phyloP scores from a whole-genome alignment of 1,284 basidiomycete genomes.

The Cutaneotrichosporon cutaneum region DNA sequence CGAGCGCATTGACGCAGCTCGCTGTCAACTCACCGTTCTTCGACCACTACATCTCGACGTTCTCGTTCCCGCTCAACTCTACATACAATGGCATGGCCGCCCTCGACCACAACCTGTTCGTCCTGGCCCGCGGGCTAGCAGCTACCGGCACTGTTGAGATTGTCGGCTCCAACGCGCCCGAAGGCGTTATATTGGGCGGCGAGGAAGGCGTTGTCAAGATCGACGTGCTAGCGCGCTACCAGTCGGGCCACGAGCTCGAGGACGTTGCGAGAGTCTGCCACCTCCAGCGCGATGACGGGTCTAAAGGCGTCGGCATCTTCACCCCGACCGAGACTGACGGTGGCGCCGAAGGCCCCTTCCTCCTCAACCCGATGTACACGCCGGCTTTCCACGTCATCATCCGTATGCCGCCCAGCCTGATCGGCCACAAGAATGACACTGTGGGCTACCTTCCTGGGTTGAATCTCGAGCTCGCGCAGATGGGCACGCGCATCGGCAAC shows the following conservation, averaged over 20 bases:
- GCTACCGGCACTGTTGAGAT: slow-evolving; percentile 48
- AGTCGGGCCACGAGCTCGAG: slow-evolving; percentile 29
- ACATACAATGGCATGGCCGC: slow-evolving; percentile 3
- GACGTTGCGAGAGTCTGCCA: slow-evolving; percentile 42
- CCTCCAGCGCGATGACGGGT: slow-evolving; percentile 34
- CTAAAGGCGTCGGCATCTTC: slow-evolving; percentile 48
- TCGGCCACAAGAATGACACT: slow-evolving; percentile 11
- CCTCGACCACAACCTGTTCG: slow-evolving; percentile 28
- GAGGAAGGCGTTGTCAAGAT: slow-evolving; percentile 39
- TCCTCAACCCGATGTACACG: slow-evolving; percentile 35
- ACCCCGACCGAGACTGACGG: slow-evolving; percentile 43
- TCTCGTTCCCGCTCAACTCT: slow-evolving; percentile 32
- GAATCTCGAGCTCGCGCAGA: slow-evolving; percentile 36
- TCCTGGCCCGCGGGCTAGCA: slow-evolving; percentile 45
- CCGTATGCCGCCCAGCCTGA: slow-evolving; percentile 39
- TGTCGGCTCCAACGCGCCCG: slow-evolving; percentile 40
- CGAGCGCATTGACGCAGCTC: slow-evolving; percentile 27
- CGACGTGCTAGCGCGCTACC: slow-evolving; percentile 45
- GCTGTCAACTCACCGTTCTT: slow-evolving; percentile 21
- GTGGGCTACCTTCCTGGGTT: slow-evolving; percentile 31
- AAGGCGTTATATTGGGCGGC: slow-evolving; percentile 34
- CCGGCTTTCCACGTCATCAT: slow-evolving; percentile 44
- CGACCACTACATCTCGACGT: slow-evolving; percentile 29
- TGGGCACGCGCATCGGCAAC: slow-evolving; percentile 46
- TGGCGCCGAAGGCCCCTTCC: slow-evolving; percentile 26